Evolutionary conservation across 768 basidiomycete species (phyloP), one percentile per base, ranked within the genome.

Genomic region (Grammothele lineata): DNA sequence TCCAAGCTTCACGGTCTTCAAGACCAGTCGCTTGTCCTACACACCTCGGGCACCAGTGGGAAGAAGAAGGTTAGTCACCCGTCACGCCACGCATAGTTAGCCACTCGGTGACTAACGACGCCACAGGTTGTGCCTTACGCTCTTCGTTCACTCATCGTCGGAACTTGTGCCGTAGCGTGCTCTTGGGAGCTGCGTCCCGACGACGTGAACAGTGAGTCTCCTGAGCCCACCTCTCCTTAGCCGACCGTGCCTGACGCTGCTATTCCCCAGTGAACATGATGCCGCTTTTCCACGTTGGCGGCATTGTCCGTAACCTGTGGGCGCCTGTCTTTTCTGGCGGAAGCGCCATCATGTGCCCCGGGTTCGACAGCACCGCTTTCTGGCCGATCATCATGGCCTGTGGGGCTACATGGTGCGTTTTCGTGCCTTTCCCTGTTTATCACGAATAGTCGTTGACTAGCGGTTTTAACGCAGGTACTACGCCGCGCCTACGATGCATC

Each of bases 31-130:
- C 64, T 82, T 6, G 73, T 82, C 17, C 61, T 82, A 30, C 78
- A 80, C 52, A 82, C 80, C 2, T 76, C 74, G 27, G 80, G 80
- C 0, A 81, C 79, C 19, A 81, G 77, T 43, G 78, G 78, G 4
- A 72, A 67, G 62, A 76, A 76, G 60, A 76, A 76, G 56, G 56
- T 59, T 1, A 26, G 40, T 11, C 11, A 6, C 21, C 2, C 19
- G 21, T 1, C 15, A 11, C 17, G 19, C 9, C 1, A 30, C 27
- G 27, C 27, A 7, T 30, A 14, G 27, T 7, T 15, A 36, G 7
- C n/a, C 27, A 7, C 8, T 30, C 27, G 27, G 8, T 30, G 8
- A 30, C 14, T 30, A 7, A 30, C 27, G 8, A 14, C 35, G 1
- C 9, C 5, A 5, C 22, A 49, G 48, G 48, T 49, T 22, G 73